Base-by-base conservation (phyloP, 768 basidiomycete genomes). In the Strobilomyces dryophilus region DNA sequence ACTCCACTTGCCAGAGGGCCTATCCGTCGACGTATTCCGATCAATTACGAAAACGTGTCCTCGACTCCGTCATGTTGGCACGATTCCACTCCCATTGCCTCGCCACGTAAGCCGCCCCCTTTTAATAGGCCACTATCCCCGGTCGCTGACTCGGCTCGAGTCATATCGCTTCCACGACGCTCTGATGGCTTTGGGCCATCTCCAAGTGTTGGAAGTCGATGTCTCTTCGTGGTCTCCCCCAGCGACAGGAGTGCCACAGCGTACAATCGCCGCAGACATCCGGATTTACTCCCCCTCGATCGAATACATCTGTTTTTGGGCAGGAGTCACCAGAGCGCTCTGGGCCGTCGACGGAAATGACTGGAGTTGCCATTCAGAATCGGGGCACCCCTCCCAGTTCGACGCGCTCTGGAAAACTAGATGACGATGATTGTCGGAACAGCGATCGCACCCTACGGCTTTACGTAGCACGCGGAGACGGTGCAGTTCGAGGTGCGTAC, bases 201-300 rank as follows among this genome's bases (percentile, higher is more conserved):
- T 77, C 40, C 62, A 62, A 40, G 57, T 60, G 49, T 59, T 77
- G 47, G 74, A 75, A 60, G 55, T 76, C 36, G 72, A 74, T 45
- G 51, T 75, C 32, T 58, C 67, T 35, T 56, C 60, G 31, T 76
- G 73, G 74, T 46, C 55, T 15, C 69, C 73, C 15, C 60, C 59
- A 9, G 62, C 73, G 11, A 60, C 63, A 37, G 65, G 66, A 35
- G 41, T 55, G 20, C 47, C 61, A 17, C 73, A 76, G 54, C 73
- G 73, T 53, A 58, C 62, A 56, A 60, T 78, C 57, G 66, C 69
- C 47, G 64, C 70, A 26, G 76, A 77, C 54, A 59, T 75, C 27
- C 71, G 66, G 36, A 67, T 66, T 35, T 77, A 71, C 61, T 64
- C 69, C 39, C 69, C 74, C 5, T 64, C 60, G 26, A 59, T 77